Evolutionary conservation across 2,329 filamentous ascomycete species (phyloP), one percentile per base, ranked within the genome.

Genomic region (Botryosphaeria dothidea): DNA sequence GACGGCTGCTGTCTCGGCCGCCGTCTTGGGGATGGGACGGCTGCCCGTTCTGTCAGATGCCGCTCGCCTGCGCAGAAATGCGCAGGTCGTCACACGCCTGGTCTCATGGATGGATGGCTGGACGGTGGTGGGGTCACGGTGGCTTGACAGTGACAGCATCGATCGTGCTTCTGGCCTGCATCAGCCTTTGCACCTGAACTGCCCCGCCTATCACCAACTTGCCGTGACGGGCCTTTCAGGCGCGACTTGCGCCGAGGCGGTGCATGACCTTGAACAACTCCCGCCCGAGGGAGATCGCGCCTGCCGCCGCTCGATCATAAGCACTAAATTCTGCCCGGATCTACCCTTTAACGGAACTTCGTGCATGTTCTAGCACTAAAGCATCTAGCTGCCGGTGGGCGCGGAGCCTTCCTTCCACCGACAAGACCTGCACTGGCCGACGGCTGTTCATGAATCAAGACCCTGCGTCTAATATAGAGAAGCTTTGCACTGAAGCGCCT

Each of bases 61-160:
- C 45, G n/a, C 52, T 57, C 52, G 52, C 52, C 51, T 27, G 52
- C 52, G 13, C 51, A 13, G 9, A 17, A 41, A 31, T 41, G 54
- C 54, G n/a, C 21, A 4, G 3, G 23, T 36, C 56, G 56, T 60
- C 56, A 60, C 56, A 60, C 56, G 56, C 56, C 15, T 36, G 11
- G 34, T 25, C 52, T 43, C 31, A 25, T 41, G 34, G 52, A 34
- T 34, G 5, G 31, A 11, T 34, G 31, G 31, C 11, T 34, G 31
- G 31, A 15, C 5, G 38, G 38, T 19, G 54, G 54, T 58, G 54
- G 38, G 41, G 54, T 45, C 41, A 60, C 38, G 13, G 56, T 60
- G 56, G 56, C 56, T 60, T 60, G 56, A 60, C 56, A 58, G 8
- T 60, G 56, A 60, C 56, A 60, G 56, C 56, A 60, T 58, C 54